phyloP scores from a whole-genome alignment of 2,329 filamentous ascomycete species.

The Alternaria angustiovoidea region DNA sequence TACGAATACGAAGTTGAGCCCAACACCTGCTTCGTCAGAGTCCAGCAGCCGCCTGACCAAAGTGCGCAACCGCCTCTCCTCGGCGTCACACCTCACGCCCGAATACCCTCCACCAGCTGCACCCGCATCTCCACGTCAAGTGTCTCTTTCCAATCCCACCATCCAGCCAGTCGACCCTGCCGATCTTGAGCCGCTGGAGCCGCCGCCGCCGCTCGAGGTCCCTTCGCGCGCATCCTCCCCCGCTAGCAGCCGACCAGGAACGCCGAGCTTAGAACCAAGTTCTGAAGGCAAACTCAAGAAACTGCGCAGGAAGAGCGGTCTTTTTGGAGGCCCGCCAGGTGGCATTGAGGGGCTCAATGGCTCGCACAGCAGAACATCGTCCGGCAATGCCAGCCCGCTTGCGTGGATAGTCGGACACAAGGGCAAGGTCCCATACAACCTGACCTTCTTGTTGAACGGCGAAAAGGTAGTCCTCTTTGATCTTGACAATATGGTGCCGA shows the following conservation, averaged over 20 bases:
- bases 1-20: constrained; percentile 19
- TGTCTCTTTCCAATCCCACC: constrained; percentile 30
- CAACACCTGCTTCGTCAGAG: constrained; percentile 35
- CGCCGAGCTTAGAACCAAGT: constrained; percentile 24
- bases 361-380: constrained; percentile 26
- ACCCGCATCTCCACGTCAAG: constrained; percentile 21
- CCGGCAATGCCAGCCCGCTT: constrained; percentile 36
- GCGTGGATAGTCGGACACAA: constrained; percentile 69
- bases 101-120: constrained; percentile 40
- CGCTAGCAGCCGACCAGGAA: constrained; percentile 35
- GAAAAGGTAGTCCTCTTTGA: constrained; percentile 55
- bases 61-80: constrained; percentile 45
- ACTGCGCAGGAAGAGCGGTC: constrained; percentile 44
- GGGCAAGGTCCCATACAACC: constrained; percentile 65
- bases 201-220: constrained; percentile 37
- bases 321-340: constrained; percentile 38
- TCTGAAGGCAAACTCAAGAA: constrained; percentile 41
- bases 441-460: constrained; percentile 59
- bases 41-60: constrained; percentile 40
- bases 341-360: constrained; percentile 23
- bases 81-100: constrained; percentile 40
- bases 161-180: constrained; percentile 39
- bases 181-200: constrained; percentile 38
- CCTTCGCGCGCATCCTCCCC: constrained; percentile 42
- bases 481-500: constrained; percentile 9